Base-by-base conservation (phyloP, 2,329 filamentous ascomycete genomes). In the Calonectria honghensis region DNA sequence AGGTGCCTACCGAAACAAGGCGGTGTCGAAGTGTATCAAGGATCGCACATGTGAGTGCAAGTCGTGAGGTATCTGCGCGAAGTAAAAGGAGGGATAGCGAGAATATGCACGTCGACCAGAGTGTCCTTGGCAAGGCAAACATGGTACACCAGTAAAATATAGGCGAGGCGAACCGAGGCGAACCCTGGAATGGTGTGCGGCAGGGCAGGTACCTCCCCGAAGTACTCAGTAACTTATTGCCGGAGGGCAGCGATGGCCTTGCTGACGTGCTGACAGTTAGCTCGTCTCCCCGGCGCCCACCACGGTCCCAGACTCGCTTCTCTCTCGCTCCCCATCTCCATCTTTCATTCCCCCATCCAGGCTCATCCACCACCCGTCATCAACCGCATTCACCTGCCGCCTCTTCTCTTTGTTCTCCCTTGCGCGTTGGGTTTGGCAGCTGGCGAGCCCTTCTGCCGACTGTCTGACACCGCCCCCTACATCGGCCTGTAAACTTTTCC, bases 261-360 rank as follows among this genome's bases (percentile, higher is more conserved):
- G 76, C 75, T 80, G 77, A 79, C 72, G 69, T 80, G 76, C 75
- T 80, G 77, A 79, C 72, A 66, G 77, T 68, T 70, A 74, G 73
- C 64, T 73, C 72, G 73, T 74, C 77, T 78, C 72, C 74, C 76
- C 75, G 59, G 64, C 68, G 70, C 64, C 75, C 70, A 61, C 73
- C 73, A 75, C 24, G 16, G 45, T 68, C 68, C 39, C 45, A 48
- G 24, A 35, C 45, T 63, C 57, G 41, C 59, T 70, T 39, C 32
- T 54, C 31, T 39, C 76, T 50, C n/a, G 50, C 29, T 72, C 71
- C 59, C 41, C 71, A 69, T 72, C 63, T 67, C 73, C 76, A 76
- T 75, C 72, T 24, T 63, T 57, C 65, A 66, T 69, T 39, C 73
- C 63, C 50, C 45, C 68, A 64, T 27, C 64, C 64, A 61, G 57